Evolutionary conservation across 768 basidiomycete species (phyloP), one percentile per base, ranked within the genome.

Genomic region (Saitozyma sp.): DNA sequence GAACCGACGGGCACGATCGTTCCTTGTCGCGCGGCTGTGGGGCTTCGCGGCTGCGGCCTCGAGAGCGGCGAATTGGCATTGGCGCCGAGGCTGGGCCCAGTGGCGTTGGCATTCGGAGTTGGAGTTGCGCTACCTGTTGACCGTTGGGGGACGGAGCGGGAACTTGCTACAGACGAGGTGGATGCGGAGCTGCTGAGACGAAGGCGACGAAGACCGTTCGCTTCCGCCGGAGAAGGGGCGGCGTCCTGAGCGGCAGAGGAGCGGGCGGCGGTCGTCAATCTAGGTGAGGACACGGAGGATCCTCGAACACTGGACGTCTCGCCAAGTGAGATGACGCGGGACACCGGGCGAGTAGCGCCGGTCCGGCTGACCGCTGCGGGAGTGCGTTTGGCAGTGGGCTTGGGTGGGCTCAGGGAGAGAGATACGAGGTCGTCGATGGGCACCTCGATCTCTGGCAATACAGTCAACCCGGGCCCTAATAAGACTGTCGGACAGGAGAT

Each of bases 381-480:
- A 10, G 54, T 41, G 20, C 58, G 53, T 50, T 16, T 77, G 75
- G 54, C 63, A 70, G 82, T 29, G 1, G 52, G 38, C 9, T 49
- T 51, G 16, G 58, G 41, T 5, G 29, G 29, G 29, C 29, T 29
- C 29, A 29, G 29, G 10, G n/a, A 17, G 6, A 59, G 8, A 17
- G 56, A 83, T 45, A 87, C 73, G 6, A 93, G 86, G 59, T 93
- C 91, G 54, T 90, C 88, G 7, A 87, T 80, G 0, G 88, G 82
- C 10, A 93, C 85, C 74, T 94, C 91, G 56, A 94, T 85, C 74
- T 89, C 92, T 92, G 69, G 3, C 55, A 42, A 38, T 10, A 56
- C 43, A 59, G 58, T 29, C 29, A 29, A 5, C 29, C 29, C 29
- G 29, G 29, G 29, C 29, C 29, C 29, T 2, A 29, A 29, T 29